Conservation (phyloP, 2,329 filamentous ascomycete genomes). For the Bipolaris cookei region DNA sequence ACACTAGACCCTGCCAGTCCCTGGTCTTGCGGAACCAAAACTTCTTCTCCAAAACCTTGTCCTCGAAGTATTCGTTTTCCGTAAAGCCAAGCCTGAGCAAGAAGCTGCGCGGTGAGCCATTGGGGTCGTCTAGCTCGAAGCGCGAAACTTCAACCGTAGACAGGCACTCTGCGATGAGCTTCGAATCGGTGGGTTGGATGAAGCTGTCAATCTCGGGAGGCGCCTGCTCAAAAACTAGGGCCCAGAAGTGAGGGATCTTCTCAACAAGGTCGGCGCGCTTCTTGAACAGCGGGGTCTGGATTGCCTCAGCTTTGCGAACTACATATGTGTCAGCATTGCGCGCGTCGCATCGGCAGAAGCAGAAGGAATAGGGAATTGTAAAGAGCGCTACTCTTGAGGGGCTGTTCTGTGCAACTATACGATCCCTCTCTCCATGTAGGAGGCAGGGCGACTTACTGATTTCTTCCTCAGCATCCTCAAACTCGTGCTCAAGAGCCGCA, state of each 20-base stretch:
- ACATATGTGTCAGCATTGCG: constrained; percentile 19
- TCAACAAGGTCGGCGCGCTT: constrained; percentile 74
- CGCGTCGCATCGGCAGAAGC: neutral
- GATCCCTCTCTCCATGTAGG: neutral
- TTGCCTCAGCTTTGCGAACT: constrained; percentile 76
- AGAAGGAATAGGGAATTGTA: neutral
- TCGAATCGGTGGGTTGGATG: constrained; percentile 80
- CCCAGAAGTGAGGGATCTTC: constrained; percentile 89
- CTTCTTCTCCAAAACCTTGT: constrained; percentile 83
- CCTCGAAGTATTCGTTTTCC: constrained; percentile 81
- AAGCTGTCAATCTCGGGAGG: constrained; percentile 86
- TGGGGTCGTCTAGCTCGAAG: constrained; percentile 73
- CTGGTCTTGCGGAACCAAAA: constrained; percentile 81
- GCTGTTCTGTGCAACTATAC: neutral
- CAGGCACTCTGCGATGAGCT: constrained; percentile 72
- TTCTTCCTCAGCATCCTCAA: constrained; percentile 81
- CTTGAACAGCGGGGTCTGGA: constrained; percentile 74
- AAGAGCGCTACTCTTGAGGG: neutral
- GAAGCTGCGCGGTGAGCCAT: constrained; percentile 81
- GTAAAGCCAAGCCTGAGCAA: constrained; percentile 74
- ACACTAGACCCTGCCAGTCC: constrained; percentile 79
- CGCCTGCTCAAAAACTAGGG: constrained; percentile 87
- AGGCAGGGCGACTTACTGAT: constrained; percentile 64
- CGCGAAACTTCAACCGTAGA: constrained; percentile 74
- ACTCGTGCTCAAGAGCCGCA: constrained; percentile 79